These are phyloP conservation scores for Syzygium jambos DNA, from an alignment of 345 rosid genomes.

Conservation along the genomic window DNA sequence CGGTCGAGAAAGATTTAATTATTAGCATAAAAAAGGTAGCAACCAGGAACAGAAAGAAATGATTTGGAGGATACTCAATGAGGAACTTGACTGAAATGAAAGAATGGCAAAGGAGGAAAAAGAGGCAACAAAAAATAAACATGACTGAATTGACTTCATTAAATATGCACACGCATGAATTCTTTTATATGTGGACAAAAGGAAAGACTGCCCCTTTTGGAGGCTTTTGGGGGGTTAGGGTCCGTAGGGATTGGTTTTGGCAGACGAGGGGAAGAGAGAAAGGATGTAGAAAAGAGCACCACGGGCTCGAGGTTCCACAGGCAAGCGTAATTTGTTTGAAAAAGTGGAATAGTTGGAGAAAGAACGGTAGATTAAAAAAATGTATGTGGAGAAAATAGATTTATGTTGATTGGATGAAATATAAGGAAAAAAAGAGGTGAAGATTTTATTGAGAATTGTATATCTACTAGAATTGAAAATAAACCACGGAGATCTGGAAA, in stretches of 20 bases:
- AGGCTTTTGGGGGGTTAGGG: accelerated
- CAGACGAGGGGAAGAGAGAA: not conserved
- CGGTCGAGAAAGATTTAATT: constrained; percentile 3
- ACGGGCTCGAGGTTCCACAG: not conserved
- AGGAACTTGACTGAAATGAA: not conserved
- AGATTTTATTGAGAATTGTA: not conserved
- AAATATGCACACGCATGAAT: not conserved
- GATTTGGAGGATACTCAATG: not conserved
- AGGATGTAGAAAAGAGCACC: not conserved
- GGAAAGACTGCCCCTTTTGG: not conserved
- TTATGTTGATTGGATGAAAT: not conserved
- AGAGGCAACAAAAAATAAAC: not conserved
- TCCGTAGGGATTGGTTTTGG: not conserved
- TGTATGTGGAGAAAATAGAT: not conserved
- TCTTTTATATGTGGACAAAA: not conserved
- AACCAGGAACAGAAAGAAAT: not conserved
- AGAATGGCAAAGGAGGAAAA: not conserved
- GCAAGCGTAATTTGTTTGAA: not conserved
- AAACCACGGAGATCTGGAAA: not conserved
- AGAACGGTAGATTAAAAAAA: not conserved
- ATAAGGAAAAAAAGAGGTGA: not conserved
- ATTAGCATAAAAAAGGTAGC: not conserved
- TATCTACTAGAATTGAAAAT: not conserved
- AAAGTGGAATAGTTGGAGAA: not conserved
- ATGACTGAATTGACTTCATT: not conserved